Percentiles rank a stretch among this genome's conserved stretches.
Evolutionary conservation across 192 early-diverging fungal species (phyloP).

Genomic region (Gigaspora rosea): DNA sequence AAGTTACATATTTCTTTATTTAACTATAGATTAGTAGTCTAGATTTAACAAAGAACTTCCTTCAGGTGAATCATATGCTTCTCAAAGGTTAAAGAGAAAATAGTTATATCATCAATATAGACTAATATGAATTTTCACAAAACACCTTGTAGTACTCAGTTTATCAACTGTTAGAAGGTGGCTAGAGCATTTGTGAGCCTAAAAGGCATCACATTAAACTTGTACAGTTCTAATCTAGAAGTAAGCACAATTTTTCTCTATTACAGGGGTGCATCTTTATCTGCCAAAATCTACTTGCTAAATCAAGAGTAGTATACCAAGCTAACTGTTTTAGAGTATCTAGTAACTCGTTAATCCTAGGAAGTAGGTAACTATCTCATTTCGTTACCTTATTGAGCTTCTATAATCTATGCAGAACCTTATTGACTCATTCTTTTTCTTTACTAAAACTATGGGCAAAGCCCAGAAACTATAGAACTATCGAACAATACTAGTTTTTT

Average conservation of each 20-base stretch:
- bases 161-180: no score
- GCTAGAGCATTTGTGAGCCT: no score
- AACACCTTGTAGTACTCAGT: no score
- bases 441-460: constrained; percentile 32
- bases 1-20: no score
- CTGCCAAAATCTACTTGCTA: constrained; percentile 43
- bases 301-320: constrained; percentile 49
- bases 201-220: no score
- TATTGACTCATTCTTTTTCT: constrained; percentile 16
- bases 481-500: no score
- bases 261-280: constrained; percentile 31
- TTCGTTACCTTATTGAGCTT: constrained; percentile 52
- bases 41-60: no score
- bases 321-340: constrained; percentile 32
- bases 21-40: no score
- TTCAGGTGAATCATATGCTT: no score
- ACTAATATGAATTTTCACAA: neutral
- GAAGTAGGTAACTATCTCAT: constrained; percentile 53
- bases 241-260: constrained; percentile 27
- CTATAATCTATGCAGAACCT: constrained; percentile 47
- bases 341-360: constrained; percentile 48
- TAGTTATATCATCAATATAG: no score
- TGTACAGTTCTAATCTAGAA: constrained; percentile 21
- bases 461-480: no score
- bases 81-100: no score